phyloP scores from a whole-genome alignment of 352 stramenopile species.

The Pythium dissimile region DNA sequence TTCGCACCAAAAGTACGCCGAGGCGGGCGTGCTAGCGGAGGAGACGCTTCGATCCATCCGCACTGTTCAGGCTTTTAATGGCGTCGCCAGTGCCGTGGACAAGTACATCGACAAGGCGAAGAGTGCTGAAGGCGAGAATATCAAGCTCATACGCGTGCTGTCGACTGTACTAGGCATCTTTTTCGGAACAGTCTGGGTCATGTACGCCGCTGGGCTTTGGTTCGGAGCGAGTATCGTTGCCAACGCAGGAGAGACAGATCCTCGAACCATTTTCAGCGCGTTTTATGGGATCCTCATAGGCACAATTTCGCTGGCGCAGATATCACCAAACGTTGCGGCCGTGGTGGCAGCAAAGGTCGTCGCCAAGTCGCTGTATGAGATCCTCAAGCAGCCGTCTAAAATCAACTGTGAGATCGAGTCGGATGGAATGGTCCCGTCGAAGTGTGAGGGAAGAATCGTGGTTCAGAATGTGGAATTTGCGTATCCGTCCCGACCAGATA shows the following conservation, averaged over 20 bases:
- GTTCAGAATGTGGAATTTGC: conserved; percentile 19
- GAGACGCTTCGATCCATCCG: conserved; percentile 15
- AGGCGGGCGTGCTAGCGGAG: conserved; percentile 24
- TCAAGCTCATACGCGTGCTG: conserved; percentile 23
- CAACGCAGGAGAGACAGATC: conserved; percentile 18
- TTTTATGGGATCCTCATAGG: conserved; percentile 39
- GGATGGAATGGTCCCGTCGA: conserved; percentile 3
- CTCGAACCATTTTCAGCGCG: conserved; percentile 25
- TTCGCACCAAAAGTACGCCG: conserved; percentile 19
- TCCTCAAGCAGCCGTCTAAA: conserved; percentile 13
- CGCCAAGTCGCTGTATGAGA: conserved; percentile 12
- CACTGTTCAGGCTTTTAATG: conserved; percentile 17
- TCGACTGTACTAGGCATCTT: conserved; percentile 23
- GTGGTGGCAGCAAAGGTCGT: conserved; percentile 17
- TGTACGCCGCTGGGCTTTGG: conserved; percentile 27
- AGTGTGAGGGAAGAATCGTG: conserved; percentile 9
- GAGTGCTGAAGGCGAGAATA: conserved; percentile 21
- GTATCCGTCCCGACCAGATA: conserved; percentile 19
- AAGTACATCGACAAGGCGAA: conserved; percentile 15
- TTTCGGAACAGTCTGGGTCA: conserved; percentile 23
- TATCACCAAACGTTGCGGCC: conserved; percentile 29
- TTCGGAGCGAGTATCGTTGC: conserved; percentile 30
- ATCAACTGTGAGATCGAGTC: conserved; percentile 7
- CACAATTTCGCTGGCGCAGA: conserved; percentile 31
- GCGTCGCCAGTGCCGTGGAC: conserved; percentile 35